Conservation (phyloP, 1,284 basidiomycete genomes). For the Ceratobasidium sp. region DNA sequence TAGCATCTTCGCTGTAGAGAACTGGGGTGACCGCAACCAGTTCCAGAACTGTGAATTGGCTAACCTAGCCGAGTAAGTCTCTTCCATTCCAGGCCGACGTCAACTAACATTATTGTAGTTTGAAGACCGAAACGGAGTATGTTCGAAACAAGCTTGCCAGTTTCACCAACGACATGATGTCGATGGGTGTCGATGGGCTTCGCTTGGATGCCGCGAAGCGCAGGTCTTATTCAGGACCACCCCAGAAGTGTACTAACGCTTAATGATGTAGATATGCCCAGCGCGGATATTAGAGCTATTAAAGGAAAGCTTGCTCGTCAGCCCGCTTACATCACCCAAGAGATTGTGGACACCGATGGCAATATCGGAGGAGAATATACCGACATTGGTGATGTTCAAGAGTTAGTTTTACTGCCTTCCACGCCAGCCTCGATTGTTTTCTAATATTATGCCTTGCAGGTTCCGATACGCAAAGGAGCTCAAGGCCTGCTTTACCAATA, state of each 20-base stretch:
- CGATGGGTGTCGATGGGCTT: constrained; percentile 52
- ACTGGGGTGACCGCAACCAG: constrained; percentile 67
- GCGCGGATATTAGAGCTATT: constrained; percentile 64
- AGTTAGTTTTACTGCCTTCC: constrained; percentile 61
- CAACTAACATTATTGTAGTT: constrained; percentile 12
- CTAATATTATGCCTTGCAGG: constrained; percentile 55
- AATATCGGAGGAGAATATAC: constrained; percentile 29
- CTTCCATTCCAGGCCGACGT: neutral
- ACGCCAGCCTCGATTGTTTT: neutral
- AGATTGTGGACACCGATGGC: constrained; percentile 23
- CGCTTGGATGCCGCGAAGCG: constrained; percentile 72
- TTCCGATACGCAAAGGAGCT: constrained; percentile 74
- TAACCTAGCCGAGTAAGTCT: constrained; percentile 70
- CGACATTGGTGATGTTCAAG: constrained; percentile 71
- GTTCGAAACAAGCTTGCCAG: constrained; percentile 59
- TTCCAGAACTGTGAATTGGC: constrained; percentile 74
- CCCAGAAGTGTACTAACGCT: neutral
- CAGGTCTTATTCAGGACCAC: constrained; percentile 46
- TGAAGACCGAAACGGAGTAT: constrained; percentile 30
- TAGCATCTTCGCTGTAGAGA: constrained; percentile 53
- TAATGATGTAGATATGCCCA: constrained; percentile 4
- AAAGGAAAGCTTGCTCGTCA: constrained; percentile 68
- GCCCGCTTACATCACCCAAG: constrained; percentile 50
- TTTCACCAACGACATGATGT: constrained; percentile 45
- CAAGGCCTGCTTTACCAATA: constrained; percentile 67